Evolutionary conservation across 805 yeast species (phyloP).

Genomic region (Candida ascalaphidarum): DNA sequence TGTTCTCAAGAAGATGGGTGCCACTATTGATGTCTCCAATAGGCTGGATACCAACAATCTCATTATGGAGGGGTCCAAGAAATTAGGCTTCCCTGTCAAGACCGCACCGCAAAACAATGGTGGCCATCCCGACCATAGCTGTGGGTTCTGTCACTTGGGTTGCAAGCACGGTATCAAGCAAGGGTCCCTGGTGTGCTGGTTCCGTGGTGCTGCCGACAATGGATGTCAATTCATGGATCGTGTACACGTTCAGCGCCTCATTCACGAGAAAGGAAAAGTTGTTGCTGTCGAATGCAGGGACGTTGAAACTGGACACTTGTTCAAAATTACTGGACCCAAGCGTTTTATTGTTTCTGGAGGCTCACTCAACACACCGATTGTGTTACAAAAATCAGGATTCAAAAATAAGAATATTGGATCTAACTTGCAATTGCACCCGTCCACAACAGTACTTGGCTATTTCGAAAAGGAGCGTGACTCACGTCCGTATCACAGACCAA

Average conservation of each 20-base stretch:
- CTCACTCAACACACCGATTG: conserved; percentile 39
- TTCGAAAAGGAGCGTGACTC: conserved; percentile 24
- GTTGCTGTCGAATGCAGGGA: conserved; percentile 31
- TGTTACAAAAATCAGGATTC: conserved; percentile 41
- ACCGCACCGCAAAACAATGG: conserved; percentile 40
- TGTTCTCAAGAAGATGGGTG: conserved; percentile 43
- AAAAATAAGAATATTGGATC: conserved; percentile 41
- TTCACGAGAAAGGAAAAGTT: conserved; percentile 36
- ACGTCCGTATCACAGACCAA: conserved; percentile 31
- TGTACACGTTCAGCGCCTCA: conserved; percentile 29
- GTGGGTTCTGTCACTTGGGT: conserved; percentile 43
- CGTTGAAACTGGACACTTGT: conserved; percentile 23
- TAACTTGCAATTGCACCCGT: conserved; percentile 46
- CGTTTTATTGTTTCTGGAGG: conserved; percentile 40
- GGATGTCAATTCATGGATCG: conserved; percentile 41
- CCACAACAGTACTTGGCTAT: conserved; percentile 29
- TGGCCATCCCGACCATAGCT: conserved; percentile 30
- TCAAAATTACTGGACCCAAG: conserved; percentile 36
- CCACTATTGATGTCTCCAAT: conserved; percentile 22
- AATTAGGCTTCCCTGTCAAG: conserved; percentile 35
- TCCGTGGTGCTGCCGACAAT: conserved; percentile 34
- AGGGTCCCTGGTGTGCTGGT: conserved; percentile 45
- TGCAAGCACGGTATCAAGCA: conserved; percentile 43
- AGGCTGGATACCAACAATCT: conserved; percentile 39
- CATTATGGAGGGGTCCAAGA: conserved; percentile 33